These are phyloP conservation scores for Calocera cornea DNA, from an alignment of 768 basidiomycete species.

Conservation along the genomic window DNA sequence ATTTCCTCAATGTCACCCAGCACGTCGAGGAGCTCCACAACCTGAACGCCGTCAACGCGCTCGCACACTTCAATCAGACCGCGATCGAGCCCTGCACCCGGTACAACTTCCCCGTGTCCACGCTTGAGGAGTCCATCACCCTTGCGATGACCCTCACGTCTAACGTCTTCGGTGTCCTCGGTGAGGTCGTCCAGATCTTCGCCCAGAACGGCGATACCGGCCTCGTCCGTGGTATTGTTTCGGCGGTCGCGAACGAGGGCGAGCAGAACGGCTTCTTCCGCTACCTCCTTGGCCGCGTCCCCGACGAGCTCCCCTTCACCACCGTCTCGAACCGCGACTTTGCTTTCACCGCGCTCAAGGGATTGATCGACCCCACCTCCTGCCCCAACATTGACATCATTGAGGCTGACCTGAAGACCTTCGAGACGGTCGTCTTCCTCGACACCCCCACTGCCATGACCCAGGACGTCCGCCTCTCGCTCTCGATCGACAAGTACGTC, in stretches of 20 bases:
- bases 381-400: slow-evolving; percentile 4
- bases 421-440: background rate
- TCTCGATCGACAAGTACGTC: background rate
- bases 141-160: slow-evolving; percentile 10
- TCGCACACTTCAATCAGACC: slow-evolving; percentile 4
- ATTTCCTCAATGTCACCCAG: background rate
- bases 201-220: slow-evolving; percentile 5
- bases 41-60: slow-evolving; percentile 2
- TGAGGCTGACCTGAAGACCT: background rate
- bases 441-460: background rate
- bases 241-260: slow-evolving; percentile 8
- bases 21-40: slow-evolving; percentile 3
- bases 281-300: background rate
- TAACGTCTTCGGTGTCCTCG: slow-evolving; percentile 10
- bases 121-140: slow-evolving; percentile 4
- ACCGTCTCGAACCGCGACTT: slow-evolving; percentile 4
- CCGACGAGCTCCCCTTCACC: slow-evolving; percentile 2
- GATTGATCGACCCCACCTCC: background rate
- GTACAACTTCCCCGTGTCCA: slow-evolving; percentile 9
- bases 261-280: slow-evolving; percentile 11
- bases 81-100: background rate
- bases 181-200: background rate
- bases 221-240: slow-evolving; percentile 6
- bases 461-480: slow-evolving; percentile 1
- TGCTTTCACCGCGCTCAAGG: background rate